phyloP scores from a whole-genome alignment of 306 rosid species.

The Cucurbita argyrosperma region DNA sequence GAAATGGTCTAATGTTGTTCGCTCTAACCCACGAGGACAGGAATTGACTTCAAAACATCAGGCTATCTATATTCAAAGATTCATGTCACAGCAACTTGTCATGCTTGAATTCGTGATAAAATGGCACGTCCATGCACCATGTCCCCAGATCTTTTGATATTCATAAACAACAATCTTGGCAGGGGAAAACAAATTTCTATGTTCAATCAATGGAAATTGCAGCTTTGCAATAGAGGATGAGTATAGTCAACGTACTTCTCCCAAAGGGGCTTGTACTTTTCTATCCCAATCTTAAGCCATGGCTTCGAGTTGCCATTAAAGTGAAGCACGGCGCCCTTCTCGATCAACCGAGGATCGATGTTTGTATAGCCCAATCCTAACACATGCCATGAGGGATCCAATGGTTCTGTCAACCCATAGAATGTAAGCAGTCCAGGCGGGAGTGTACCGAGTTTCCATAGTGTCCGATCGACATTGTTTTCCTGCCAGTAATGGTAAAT shows the following conservation, averaged over 20 bases:
- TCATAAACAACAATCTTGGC: conserved; percentile 1
- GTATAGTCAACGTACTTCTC: conserved; percentile 53
- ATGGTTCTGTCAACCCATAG: conserved; percentile 54
- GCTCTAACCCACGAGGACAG: background rate
- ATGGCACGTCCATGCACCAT: conserved; percentile 29
- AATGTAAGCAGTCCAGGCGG: conserved; percentile 66
- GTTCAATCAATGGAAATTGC: conserved; percentile 49
- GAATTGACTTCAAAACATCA: background rate
- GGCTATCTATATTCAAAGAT: background rate
- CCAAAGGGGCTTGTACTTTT: conserved; percentile 63
- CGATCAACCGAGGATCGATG: conserved; percentile 46
- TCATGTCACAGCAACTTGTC: conserved; percentile 17
- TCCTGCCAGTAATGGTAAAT: conserved; percentile 79
- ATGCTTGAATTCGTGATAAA: conserved; percentile 30
- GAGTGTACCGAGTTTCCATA: conserved; percentile 68
- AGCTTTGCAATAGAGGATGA: conserved; percentile 48
- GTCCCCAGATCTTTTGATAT: conserved; percentile 9
- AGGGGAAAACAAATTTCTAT: conserved; percentile 5
- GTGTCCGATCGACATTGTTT: conserved; percentile 48
- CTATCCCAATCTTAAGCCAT: conserved; percentile 72
- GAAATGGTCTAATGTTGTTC: background rate
- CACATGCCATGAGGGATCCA: conserved; percentile 64
- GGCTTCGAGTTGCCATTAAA: conserved; percentile 69
- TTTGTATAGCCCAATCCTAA: conserved; percentile 66
- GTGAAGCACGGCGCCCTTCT: conserved; percentile 59